Evolutionary conservation across 331 rosid species (phyloP).

Genomic region (Rosa hybrid): DNA sequence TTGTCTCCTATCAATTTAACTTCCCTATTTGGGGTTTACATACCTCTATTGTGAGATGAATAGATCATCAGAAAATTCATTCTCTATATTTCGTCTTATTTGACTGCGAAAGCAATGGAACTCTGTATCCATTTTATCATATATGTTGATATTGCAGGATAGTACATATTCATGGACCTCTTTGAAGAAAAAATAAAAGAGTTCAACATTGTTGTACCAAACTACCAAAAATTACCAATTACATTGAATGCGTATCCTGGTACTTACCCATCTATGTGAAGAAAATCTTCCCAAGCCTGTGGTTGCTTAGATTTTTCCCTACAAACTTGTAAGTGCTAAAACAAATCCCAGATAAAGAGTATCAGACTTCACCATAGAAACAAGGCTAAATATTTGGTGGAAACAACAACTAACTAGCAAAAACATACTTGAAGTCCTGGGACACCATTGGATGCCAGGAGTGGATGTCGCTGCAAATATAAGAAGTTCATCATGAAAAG

Average conservation of each 20-base stretch:
- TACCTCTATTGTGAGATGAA: too few relatives aligned
- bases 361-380: slow-evolving; percentile 22
- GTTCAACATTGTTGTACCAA: slow-evolving; percentile 7
- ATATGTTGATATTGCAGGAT: neutral
- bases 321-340: slow-evolving; percentile 48
- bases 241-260: neutral
- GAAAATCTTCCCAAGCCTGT: slow-evolving; percentile 74
- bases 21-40: too few relatives aligned
- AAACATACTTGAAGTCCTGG: slow-evolving; percentile 76
- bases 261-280: slow-evolving; percentile 74
- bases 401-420: slow-evolving; percentile 4
- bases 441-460: slow-evolving; percentile 65
- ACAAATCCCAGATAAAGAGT: neutral
- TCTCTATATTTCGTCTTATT: too few relatives aligned
- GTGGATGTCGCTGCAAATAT: slow-evolving; percentile 21
- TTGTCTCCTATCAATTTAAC: too few relatives aligned
- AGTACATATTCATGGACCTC: neutral
- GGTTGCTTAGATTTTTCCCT: slow-evolving; percentile 68
- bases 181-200: neutral
- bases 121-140: neutral
- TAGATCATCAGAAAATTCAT: too few relatives aligned
- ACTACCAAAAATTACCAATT: slow-evolving; percentile 15
- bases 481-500: too few relatives aligned
- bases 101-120: neutral
- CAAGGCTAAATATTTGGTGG: neutral